These are phyloP conservation scores for Pichia sp. DNA, from an alignment of 1,139 yeast species.

Conservation along the genomic window DNA sequence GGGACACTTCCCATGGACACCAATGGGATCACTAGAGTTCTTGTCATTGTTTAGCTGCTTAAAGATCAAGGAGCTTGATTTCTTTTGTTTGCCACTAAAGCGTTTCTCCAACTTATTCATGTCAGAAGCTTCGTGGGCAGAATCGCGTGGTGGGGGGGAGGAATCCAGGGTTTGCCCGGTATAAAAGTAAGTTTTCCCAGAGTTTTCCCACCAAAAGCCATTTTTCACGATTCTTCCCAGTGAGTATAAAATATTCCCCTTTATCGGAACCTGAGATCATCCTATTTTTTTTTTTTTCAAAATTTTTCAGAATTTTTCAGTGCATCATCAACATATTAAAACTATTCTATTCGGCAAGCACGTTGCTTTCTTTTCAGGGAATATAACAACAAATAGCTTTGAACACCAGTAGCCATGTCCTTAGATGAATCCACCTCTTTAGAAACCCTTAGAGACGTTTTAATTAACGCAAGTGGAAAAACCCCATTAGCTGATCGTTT, in stretches of 20 bases:
- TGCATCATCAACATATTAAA: too few species aligned
- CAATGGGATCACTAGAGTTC: conserved; percentile 56
- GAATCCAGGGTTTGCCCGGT: too few species aligned
- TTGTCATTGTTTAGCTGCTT: not conserved
- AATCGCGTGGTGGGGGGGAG: too few species aligned
- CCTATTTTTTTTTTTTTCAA: not conserved
- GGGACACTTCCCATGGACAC: conserved; percentile 89
- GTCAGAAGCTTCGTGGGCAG: too few species aligned
- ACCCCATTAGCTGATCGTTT: conserved; percentile 78
- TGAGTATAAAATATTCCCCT: not conserved
- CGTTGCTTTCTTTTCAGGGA: not conserved
- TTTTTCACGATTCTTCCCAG: not conserved
- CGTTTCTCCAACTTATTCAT: too few species aligned
- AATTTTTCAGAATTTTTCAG: not conserved
- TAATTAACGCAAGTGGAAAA: conserved; percentile 57
- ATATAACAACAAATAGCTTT: too few species aligned
- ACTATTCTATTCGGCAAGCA: too few species aligned
- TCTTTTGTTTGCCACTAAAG: not conserved
- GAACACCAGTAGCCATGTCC: conserved; percentile 8
- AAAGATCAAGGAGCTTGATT: not conserved
- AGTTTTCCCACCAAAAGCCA: not conserved
- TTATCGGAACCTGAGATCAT: not conserved
- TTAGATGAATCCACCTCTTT: conserved; percentile 46
- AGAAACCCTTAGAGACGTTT: conserved; percentile 65
- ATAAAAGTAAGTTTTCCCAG: not conserved